These are phyloP conservation scores for Glycine latifolia DNA, from an alignment of 306 rosid genomes.

Conservation along the genomic window DNA sequence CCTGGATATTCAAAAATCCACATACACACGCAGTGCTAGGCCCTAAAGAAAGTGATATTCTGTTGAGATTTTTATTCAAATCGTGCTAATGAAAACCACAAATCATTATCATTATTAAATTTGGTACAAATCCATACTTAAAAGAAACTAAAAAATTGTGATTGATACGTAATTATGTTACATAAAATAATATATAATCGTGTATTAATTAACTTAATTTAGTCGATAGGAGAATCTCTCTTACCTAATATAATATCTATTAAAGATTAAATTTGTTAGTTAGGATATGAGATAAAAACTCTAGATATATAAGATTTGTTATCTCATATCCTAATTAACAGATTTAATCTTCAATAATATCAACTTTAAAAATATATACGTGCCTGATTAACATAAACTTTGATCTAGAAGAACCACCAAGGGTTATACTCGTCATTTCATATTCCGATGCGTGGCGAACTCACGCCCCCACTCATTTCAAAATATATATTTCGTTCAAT, in stretches of 20 bases:
- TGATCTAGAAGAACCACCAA: neutral
- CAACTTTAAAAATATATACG: neutral
- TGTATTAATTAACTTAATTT: neutral
- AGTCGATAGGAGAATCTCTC: neutral
- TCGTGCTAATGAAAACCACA: neutral
- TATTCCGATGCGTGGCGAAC: slow-evolving; percentile 26
- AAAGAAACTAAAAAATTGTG: neutral
- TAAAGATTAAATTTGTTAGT: too few species aligned
- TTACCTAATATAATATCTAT: neutral
- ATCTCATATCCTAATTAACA: too few species aligned
- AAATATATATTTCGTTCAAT: neutral
- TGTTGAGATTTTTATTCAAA: neutral
- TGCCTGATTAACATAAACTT: neutral
- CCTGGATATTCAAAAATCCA: too few species aligned
- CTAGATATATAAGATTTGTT: too few species aligned
- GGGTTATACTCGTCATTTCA: neutral
- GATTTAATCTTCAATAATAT: too few species aligned
- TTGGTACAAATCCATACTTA: neutral
- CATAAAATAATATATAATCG: neutral
- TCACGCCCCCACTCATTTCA: neutral
- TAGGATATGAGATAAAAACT: too few species aligned
- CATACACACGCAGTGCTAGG: neutral
- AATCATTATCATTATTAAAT: neutral
- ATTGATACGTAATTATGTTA: neutral
- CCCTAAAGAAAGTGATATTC: neutral